Conservation (phyloP, 1,284 basidiomycete genomes). For the Ustilago tritici region DNA sequence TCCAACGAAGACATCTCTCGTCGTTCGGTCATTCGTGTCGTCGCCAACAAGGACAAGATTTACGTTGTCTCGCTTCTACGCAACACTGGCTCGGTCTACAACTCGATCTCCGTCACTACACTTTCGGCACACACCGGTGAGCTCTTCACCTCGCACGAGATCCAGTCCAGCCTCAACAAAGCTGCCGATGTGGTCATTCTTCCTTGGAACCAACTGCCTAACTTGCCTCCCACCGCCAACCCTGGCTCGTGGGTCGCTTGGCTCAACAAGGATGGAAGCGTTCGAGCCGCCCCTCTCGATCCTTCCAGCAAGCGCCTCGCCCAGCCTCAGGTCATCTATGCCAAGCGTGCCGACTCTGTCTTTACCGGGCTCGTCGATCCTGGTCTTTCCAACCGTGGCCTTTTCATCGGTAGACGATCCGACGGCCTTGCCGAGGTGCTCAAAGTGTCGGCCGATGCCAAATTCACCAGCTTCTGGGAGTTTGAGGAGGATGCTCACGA, state of each 20-base stretch:
- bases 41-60: constrained; percentile 46
- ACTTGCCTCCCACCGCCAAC: constrained; percentile 41
- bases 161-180: constrained; percentile 38
- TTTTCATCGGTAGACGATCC: constrained; percentile 56
- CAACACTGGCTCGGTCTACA: constrained; percentile 38
- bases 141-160: constrained; percentile 45
- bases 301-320: constrained; percentile 44
- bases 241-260: constrained; percentile 64
- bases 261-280: constrained; percentile 58
- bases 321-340: constrained; percentile 47
- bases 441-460: constrained; percentile 48
- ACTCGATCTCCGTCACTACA: constrained; percentile 42
- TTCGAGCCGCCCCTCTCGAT: constrained; percentile 55
- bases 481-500: constrained; percentile 67
- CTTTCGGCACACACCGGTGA: constrained; percentile 49
- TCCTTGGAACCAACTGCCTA: constrained; percentile 46
- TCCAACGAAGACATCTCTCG: constrained; percentile 36
- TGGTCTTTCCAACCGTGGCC: constrained; percentile 59
- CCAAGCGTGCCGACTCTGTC: constrained; percentile 37
- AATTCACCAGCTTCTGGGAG: constrained; percentile 57
- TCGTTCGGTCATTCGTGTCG: constrained; percentile 35
- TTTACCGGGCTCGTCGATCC: constrained; percentile 55
- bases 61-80: constrained; percentile 50
- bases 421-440: constrained; percentile 59
- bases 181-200: constrained; percentile 46